Percentiles rank a stretch among this genome's conserved stretches.
These are phyloP conservation scores for Suillus fuscotomentosus DNA, from an alignment of 768 basidiomycete species.

Conservation along the genomic window DNA sequence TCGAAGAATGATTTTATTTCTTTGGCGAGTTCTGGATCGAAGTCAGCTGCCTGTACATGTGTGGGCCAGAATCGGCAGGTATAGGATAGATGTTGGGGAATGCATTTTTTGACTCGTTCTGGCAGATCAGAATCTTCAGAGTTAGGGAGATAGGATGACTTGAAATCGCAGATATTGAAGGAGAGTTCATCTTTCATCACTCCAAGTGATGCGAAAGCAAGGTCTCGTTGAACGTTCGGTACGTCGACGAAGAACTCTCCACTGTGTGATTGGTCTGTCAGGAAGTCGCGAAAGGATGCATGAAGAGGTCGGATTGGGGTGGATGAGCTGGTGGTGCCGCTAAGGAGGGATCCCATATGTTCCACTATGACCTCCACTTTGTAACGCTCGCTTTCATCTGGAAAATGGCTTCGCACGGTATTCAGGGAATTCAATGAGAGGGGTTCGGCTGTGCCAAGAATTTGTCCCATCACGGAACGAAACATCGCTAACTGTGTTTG, in stretches of 20 bases:
- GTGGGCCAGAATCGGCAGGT: conserved; percentile 12
- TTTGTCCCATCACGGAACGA: conserved; percentile 9
- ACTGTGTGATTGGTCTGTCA: conserved; percentile 13
- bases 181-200: conserved; percentile 28
- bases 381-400: conserved; percentile 1
- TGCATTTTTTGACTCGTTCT: conserved; percentile 3
- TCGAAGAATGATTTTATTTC: conserved; percentile 6
- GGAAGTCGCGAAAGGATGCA: conserved; percentile 28
- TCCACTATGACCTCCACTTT: conserved; percentile 7
- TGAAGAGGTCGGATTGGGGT: conserved; percentile 21
- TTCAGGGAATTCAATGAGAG: conserved; percentile 1
- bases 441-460: conserved; percentile 9
- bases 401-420: conserved; percentile 1
- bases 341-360: conserved; percentile 10
- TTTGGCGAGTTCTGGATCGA: background rate
- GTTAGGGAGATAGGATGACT: conserved; percentile 30
- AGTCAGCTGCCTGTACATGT: conserved; percentile 4
- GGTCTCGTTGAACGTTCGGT: conserved; percentile 11
- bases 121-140: conserved; percentile 13
- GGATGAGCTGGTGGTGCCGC: conserved; percentile 4
- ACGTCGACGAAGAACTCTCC: conserved; percentile 14
- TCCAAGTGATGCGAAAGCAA: conserved; percentile 22
- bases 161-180: conserved; percentile 36
- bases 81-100: conserved; percentile 8
- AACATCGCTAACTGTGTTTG: conserved; percentile 1